Percentiles rank a stretch among this genome's conserved stretches.
Evolutionary conservation across 495 filamentous ascomycete genomes (phyloP).

Genomic region (Aspergillus ostianus): DNA sequence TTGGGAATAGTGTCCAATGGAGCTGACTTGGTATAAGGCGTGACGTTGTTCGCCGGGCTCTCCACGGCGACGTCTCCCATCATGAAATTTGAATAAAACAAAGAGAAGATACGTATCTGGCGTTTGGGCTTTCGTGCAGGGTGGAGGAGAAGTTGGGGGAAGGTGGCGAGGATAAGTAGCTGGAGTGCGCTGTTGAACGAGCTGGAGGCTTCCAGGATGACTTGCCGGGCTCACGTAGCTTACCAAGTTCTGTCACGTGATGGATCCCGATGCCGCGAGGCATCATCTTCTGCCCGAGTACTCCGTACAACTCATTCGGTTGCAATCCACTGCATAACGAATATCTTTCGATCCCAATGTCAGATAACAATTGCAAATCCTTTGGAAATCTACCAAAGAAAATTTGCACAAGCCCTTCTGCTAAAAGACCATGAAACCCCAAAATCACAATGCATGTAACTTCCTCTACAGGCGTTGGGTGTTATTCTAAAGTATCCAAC

Average conservation of each 20-base stretch:
- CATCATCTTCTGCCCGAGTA: neutral
- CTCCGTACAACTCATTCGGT: no score
- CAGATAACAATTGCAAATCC: no score
- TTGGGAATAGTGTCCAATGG: constrained; percentile 82
- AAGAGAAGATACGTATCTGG: constrained; percentile 1
- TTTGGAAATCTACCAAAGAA: no score
- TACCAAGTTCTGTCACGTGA: constrained; percentile 20
- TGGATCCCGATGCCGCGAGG: neutral
- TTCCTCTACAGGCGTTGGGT: neutral
- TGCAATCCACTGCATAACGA: no score
- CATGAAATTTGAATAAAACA: constrained; percentile 13
- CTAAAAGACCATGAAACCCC: neutral
- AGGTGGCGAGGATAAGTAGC: neutral
- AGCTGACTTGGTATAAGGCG: constrained; percentile 72
- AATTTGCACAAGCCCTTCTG: neutral
- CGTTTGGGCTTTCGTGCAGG: neutral
- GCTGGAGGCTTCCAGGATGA: constrained; percentile 3
- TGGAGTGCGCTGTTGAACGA: constrained; percentile 16
- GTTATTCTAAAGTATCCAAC: neutral
- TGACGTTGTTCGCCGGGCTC: constrained; percentile 67
- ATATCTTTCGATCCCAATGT: no score
- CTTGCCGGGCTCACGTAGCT: constrained; percentile 18
- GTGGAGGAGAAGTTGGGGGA: neutral
- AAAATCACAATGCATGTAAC: neutral
- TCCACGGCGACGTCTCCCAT: constrained; percentile 87